phyloP scores from a whole-genome alignment of 176 grass and related monocot genomes.

The Oryza rufipogon region DNA sequence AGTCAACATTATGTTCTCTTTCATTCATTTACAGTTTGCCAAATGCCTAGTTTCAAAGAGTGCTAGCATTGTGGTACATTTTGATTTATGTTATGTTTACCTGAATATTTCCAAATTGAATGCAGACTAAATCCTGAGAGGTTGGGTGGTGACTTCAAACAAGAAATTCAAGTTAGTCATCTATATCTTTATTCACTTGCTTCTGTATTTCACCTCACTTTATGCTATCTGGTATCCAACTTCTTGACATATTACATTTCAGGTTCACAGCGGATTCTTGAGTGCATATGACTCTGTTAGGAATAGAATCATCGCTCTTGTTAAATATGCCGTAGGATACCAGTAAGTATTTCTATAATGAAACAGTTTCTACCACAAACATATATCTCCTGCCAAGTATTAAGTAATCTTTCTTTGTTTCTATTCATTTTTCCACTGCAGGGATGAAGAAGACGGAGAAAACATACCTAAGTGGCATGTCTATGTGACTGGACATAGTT shows the following conservation, averaged over 20 bases:
- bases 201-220: slow-evolving; percentile 28
- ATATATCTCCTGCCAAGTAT: background rate
- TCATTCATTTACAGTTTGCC: background rate
- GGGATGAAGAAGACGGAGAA: slow-evolving; percentile 53
- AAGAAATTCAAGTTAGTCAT: slow-evolving; percentile 91
- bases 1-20: background rate
- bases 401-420: slow-evolving; percentile 16
- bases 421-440: slow-evolving; percentile 53
- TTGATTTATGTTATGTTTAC: background rate
- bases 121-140: slow-evolving; percentile 93
- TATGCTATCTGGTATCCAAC: slow-evolving; percentile 31
- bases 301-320: slow-evolving; percentile 76
- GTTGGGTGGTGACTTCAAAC: slow-evolving; percentile 78
- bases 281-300: slow-evolving; percentile 92
- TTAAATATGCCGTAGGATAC: slow-evolving; percentile 62
- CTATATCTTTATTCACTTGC: slow-evolving; percentile 22
- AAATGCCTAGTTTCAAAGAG: background rate
- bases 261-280: slow-evolving; percentile 99
- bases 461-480: slow-evolving; percentile 69
- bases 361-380: slow-evolving; percentile 25
- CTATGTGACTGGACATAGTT: slow-evolving; percentile 96
- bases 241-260: slow-evolving; percentile 42
- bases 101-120: slow-evolving; percentile 41
- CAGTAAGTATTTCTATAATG: slow-evolving; percentile 55
- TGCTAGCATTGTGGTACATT: background rate